phyloP scores from a whole-genome alignment of 306 rosid species.

The Abrus pulchellus region DNA sequence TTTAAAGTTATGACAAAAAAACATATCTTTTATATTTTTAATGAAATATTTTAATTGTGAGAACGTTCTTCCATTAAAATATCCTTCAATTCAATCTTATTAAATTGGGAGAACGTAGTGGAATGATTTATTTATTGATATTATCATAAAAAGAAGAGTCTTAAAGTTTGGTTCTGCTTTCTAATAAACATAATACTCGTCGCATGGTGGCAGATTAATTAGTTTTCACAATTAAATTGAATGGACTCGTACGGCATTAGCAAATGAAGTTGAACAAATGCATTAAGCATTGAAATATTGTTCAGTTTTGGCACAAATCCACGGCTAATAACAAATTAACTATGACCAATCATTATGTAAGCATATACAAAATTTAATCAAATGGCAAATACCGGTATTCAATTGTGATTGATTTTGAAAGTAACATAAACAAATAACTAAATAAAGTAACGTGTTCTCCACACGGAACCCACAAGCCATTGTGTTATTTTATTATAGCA shows the following conservation, averaged over 20 bases:
- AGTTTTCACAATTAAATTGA: slow-evolving; percentile 2
- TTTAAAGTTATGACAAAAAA: too few relatives aligned
- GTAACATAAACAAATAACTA: slow-evolving; percentile 15
- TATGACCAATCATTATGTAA: neutral
- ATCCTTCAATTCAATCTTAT: neutral
- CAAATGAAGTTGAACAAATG: neutral
- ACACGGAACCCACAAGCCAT: slow-evolving; percentile 39
- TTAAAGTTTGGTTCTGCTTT: neutral
- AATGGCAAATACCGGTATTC: neutral
- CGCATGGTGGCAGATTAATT: neutral
- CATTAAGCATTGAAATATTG: neutral
- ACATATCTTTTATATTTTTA: too few relatives aligned
- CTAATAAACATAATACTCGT: neutral
- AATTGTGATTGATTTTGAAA: slow-evolving; percentile 13
- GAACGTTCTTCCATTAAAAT: too few relatives aligned
- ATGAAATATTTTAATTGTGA: too few relatives aligned
- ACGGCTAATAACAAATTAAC: slow-evolving; percentile 8
- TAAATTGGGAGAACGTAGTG: slow-evolving; percentile 10
- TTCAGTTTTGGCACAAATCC: slow-evolving; percentile 5
- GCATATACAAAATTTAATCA: neutral
- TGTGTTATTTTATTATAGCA: neutral
- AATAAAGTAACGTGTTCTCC: slow-evolving; percentile 34
- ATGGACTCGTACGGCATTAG: slow-evolving; percentile 11
- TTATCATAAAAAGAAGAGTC: neutral
- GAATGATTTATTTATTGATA: neutral